Base-by-base conservation (phyloP, 176 grass and related monocot species). In the Oryza officinalis region DNA sequence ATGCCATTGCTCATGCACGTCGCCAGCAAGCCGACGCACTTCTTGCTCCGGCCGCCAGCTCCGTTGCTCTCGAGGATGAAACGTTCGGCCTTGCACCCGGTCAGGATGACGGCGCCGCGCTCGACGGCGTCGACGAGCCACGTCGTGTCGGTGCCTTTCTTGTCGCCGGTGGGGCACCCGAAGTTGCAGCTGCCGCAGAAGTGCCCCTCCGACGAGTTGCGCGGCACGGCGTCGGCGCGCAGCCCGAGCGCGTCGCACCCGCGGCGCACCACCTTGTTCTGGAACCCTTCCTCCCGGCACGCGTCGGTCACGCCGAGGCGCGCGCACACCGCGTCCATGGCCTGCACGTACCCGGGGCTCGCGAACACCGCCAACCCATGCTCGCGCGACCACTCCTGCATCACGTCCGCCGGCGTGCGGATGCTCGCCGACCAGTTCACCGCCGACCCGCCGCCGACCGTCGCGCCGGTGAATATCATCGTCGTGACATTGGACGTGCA, bases 371-470 rank as follows among this genome's bases (percentile, higher is more conserved):
- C 57, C 13, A 99, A 84, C 0, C 68, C 80, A 17, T 87, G 89
- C 25, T 96, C 75, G 52, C 84, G 82, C 0, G 89, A 81, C 97
- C 97, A 99, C 78, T 96, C 97, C 49, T 69, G 79, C 26, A 80
- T 38, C 57, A 99, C 89, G 50, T 79, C 38, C 41, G 20, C 57
- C 7, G 97, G 97, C 0, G 97, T 99, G 78, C 86, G 84, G 79
- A 99, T 91, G 88, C 91, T 80, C 28, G 97, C 97, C 10, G 97
- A 94, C 93, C 97, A 99, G 92, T 99, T 99, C 76, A 99, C 87
- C 27, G 89, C 93, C 4, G 97, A 92, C 32, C 97, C 97, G 3
- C 97, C 97, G 14, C 97, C 97, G 38, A 99, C 93, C 1, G 97
- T 96, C 14, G 97, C 35, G 7, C 97, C 97, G 0, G 97, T 82